phyloP scores from a whole-genome alignment of 176 grass and related monocot genomes.

The Cymbopogon citratus region DNA sequence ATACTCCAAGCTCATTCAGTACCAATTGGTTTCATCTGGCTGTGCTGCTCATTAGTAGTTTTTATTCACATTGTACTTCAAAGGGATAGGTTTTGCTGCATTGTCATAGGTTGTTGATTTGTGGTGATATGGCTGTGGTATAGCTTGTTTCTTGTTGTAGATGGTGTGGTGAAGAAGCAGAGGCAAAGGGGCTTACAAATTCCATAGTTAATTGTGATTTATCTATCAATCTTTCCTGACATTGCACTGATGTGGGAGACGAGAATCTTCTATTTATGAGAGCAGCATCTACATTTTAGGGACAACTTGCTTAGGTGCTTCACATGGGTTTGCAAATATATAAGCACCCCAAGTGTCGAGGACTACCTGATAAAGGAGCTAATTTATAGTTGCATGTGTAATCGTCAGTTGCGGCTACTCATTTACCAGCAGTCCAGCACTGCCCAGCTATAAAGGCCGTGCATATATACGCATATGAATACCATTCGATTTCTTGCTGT shows the following conservation, averaged over 20 bases:
- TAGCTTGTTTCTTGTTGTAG: no score
- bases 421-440: slow-evolving; percentile 8
- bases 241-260: neutral
- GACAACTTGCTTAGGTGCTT: no score
- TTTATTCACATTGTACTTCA: neutral
- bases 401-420: slow-evolving; percentile 10
- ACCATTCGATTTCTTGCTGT: no score
- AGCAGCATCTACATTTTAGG: no score
- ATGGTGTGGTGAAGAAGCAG: no score
- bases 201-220: no score
- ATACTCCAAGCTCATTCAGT: neutral
- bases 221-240: neutral
- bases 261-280: neutral
- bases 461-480: no score
- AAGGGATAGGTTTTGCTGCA: neutral
- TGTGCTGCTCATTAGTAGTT: neutral
- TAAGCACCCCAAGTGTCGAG: neutral
- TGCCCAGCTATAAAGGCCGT: neutral
- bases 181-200: no score
- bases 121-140: no score
- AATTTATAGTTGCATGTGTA: slow-evolving; percentile 9
- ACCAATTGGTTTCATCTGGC: neutral
- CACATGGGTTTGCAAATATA: neutral
- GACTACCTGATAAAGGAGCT: slow-evolving; percentile 12
- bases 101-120: no score